Evolutionary conservation across 345 rosid genomes (phyloP).

Genomic region (Aquilaria sinensis): DNA sequence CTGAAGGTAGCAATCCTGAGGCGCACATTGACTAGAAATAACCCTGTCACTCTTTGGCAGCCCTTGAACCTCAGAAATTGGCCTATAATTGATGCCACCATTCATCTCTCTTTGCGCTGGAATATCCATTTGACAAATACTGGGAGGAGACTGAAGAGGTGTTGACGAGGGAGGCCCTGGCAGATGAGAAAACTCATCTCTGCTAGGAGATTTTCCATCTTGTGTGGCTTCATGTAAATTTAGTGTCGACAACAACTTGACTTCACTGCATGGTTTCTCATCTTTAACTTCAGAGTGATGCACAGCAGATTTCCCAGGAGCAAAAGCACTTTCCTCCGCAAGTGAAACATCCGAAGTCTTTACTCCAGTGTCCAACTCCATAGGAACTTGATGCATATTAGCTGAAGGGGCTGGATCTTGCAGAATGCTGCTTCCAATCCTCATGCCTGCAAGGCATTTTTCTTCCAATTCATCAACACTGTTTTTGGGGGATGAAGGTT

Average conservation of each 20-base stretch:
- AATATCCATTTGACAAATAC: slow-evolving; percentile 34
- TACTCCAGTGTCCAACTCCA: slow-evolving; percentile 22
- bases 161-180: slow-evolving; percentile 23
- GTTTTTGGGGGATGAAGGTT: slow-evolving; percentile 17
- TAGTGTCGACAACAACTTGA: slow-evolving; percentile 27
- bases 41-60: slow-evolving; percentile 21
- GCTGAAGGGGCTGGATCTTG: slow-evolving; percentile 25
- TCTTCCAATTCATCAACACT: slow-evolving; percentile 3
- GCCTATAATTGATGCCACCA: slow-evolving; percentile 32
- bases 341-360: slow-evolving; percentile 20
- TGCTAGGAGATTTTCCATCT: slow-evolving; percentile 15
- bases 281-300: slow-evolving; percentile 27
- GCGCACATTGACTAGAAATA: slow-evolving; percentile 12
- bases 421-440: slow-evolving; percentile 23
- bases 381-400: slow-evolving; percentile 29
- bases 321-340: slow-evolving; percentile 20
- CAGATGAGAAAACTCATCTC: slow-evolving; percentile 24
- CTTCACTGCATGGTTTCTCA: slow-evolving; percentile 23
- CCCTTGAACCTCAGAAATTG: slow-evolving; percentile 32
- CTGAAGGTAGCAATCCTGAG: slow-evolving; percentile 39
- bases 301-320: slow-evolving; percentile 16
- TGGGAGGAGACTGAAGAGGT: slow-evolving; percentile 24
- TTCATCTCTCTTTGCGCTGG: slow-evolving; percentile 37
- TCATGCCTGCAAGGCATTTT: slow-evolving; percentile 12
- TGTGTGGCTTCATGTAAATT: slow-evolving; percentile 18